Evolutionary conservation across 352 stramenopile species (phyloP), one percentile per base, ranked within the genome.

Genomic region (Globisporangium nodosum): DNA sequence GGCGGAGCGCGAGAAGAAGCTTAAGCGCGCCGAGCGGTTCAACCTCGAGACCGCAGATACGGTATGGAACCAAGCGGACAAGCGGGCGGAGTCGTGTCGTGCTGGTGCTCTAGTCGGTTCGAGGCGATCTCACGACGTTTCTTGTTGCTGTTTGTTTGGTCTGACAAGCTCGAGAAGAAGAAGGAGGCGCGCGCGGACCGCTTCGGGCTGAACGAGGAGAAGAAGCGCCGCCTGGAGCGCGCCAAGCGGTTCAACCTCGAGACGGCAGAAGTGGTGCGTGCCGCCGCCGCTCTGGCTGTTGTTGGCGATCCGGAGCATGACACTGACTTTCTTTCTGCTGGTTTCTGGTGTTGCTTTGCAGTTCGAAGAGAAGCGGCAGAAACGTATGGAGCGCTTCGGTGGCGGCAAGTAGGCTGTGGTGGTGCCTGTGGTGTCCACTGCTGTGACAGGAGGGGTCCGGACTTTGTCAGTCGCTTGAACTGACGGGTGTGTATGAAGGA

Each of bases 21-120:
- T 95, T 52, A 79, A 95, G 31, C 85, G 85, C 30, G 85, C 85
- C 46, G 89, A 92, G 68, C 83, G 85, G 55, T 95, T 95, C 58
- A 79, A 81, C 15, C 68, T 95, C 18, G 83, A 93, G 69, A 93
- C 79, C 2, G 71, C 74, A 18, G 45, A 49, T 18, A 49, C 45
- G 45, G 45, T 49, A 15, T 20, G 45, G 31, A 9, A 27, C 24
- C 31, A 40, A 15, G 9, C 35, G 35, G 35, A 40, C 31, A 35
- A 9, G 5, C 31, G 31, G 31, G 8, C 31, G 5, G 5, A 35
- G 24, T 27, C 24, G 9, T 37, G 33, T 37, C 6, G 33, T 0
- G 1, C 9, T 37, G 33, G 6, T 37, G 33, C 33, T 37, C 9
- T 37, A 11, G 33, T 11, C 33, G 33, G 33, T 37, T 37, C 33